phyloP scores from a whole-genome alignment of 1,284 basidiomycete species.

The Volvariella volvacea region DNA sequence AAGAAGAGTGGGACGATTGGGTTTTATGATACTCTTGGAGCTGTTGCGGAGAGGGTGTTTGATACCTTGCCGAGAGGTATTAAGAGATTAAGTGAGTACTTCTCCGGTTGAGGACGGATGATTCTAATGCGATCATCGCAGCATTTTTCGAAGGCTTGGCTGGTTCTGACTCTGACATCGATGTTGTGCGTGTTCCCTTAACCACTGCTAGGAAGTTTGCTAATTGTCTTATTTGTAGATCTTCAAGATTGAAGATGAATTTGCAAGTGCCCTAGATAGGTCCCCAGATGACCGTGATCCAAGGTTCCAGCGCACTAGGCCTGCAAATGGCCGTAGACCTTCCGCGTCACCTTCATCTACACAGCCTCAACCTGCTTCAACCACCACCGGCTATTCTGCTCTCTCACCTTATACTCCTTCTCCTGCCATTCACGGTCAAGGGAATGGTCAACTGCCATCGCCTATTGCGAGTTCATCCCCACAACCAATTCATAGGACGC shows the following conservation, averaged over 20 bases:
- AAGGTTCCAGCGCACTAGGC: constrained; percentile 15
- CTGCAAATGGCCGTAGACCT: too few relatives aligned
- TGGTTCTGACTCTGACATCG: constrained; percentile 71
- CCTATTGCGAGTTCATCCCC: too few relatives aligned
- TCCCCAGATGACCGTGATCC: constrained; percentile 25
- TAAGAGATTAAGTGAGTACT: constrained; percentile 49
- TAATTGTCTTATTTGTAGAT: constrained; percentile 38
- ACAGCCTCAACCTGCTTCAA: too few relatives aligned
- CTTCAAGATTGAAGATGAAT: constrained; percentile 78
- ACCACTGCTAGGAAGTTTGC: not conserved
- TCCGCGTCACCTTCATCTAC: too few relatives aligned
- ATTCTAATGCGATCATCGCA: constrained; percentile 19
- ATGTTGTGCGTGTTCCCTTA: constrained; percentile 44
- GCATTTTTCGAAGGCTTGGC: constrained; percentile 77
- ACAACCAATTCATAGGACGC: too few relatives aligned
- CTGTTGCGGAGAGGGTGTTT: constrained; percentile 59
- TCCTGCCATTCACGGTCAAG: too few relatives aligned
- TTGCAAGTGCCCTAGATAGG: constrained; percentile 53
- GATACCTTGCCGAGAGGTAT: constrained; percentile 68
- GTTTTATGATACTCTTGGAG: constrained; percentile 67
- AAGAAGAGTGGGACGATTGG: constrained; percentile 54
- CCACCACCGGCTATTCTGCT: too few relatives aligned
- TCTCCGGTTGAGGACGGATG: constrained; percentile 2
- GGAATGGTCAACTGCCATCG: too few relatives aligned
- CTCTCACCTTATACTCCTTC: too few relatives aligned